phyloP scores from a whole-genome alignment of 176 grass and related monocot species.

The Stipa capillata region DNA sequence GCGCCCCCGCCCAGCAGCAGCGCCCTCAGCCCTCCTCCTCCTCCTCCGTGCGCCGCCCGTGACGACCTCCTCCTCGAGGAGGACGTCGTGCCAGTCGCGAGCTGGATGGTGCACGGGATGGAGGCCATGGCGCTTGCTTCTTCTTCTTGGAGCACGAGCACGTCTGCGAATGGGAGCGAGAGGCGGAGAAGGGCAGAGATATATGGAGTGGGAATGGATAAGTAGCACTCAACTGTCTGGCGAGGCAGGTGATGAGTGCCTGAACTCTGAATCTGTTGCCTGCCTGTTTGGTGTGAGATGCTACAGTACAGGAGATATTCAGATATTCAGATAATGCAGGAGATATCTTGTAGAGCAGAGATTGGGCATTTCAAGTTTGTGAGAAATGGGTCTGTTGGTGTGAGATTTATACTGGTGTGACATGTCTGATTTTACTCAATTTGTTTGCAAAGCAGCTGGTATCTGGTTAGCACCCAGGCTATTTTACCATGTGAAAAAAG shows the following conservation, averaged over 20 bases:
- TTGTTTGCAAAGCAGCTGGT: background rate
- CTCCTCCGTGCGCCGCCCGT: background rate
- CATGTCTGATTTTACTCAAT: background rate
- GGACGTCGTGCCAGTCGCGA: constrained; percentile 9
- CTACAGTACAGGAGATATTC: background rate
- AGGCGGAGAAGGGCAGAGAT: constrained; percentile 23
- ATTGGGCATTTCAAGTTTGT: background rate
- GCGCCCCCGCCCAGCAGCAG: constrained; percentile 19
- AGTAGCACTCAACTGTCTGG: background rate
- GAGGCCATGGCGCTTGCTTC: constrained; percentile 44
- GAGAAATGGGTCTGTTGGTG: background rate
- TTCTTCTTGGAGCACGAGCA: background rate
- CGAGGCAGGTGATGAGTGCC: background rate
- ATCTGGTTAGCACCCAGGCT: too few species aligned
- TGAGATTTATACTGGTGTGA: background rate
- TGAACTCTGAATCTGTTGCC: constrained; percentile 12
- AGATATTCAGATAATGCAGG: background rate
- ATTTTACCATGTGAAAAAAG: background rate
- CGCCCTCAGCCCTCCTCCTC: constrained; percentile 23
- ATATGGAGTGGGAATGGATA: constrained; percentile 15
- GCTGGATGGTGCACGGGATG: constrained; percentile 55
- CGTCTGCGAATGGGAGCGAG: constrained; percentile 14
- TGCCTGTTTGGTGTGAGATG: background rate
- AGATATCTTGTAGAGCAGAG: background rate
- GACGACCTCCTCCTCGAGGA: constrained; percentile 1